phyloP scores from a whole-genome alignment of 441 rosid genomes.

The Corymbia calophylla region DNA sequence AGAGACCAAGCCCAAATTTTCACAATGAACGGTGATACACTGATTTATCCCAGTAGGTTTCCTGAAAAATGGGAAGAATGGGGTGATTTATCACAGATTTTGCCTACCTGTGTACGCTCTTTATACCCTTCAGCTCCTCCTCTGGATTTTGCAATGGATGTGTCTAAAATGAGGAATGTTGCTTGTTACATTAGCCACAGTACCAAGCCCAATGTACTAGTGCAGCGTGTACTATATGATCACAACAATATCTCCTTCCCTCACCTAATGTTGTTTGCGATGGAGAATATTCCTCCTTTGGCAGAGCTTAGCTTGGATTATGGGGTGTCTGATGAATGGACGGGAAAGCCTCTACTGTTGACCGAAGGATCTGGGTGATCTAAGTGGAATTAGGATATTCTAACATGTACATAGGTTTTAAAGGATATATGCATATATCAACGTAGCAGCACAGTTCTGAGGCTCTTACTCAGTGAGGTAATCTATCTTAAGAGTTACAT shows the following conservation, averaged over 20 bases:
- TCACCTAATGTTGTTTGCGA: slow-evolving; percentile 77
- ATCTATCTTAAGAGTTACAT: neutral
- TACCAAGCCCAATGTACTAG: slow-evolving; percentile 68
- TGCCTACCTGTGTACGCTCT: slow-evolving; percentile 37
- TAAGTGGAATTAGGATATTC: neutral
- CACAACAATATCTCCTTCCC: slow-evolving; percentile 80
- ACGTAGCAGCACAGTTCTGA: neutral
- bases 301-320: slow-evolving; percentile 83
- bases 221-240: slow-evolving; percentile 72
- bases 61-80: slow-evolving; percentile 74
- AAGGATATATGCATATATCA: neutral
- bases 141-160: slow-evolving; percentile 82
- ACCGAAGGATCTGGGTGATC: slow-evolving; percentile 16
- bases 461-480: neutral
- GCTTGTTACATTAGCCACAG: slow-evolving; percentile 88
- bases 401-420: neutral
- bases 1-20: slow-evolving; percentile 80
- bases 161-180: slow-evolving; percentile 72
- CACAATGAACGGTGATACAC: slow-evolving; percentile 74
- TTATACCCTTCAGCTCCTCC: slow-evolving; percentile 66
- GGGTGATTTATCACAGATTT: slow-evolving; percentile 72
- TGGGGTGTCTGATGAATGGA: slow-evolving; percentile 60
- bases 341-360: slow-evolving; percentile 63
- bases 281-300: slow-evolving; percentile 79
- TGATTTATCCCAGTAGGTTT: slow-evolving; percentile 72